Conservation (phyloP, 2,329 filamentous ascomycete species). For the Aureobasidium sp. region DNA sequence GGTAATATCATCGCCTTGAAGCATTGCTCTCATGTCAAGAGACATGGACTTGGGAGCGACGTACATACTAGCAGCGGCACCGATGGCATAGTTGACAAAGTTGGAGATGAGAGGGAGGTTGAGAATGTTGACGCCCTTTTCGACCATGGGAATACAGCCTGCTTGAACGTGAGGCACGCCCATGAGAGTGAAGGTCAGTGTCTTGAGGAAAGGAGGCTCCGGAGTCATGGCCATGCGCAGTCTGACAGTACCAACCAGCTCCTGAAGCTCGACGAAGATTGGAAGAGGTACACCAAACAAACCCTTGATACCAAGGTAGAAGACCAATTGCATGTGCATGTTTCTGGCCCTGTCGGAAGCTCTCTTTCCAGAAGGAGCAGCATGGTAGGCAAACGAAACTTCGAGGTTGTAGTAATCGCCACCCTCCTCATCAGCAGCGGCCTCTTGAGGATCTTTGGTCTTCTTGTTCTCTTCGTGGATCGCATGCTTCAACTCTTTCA, state of each 20-base stretch:
- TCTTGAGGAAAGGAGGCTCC: slow-evolving; percentile 86
- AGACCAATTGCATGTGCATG: slow-evolving; percentile 94
- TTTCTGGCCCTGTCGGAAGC: slow-evolving; percentile 80
- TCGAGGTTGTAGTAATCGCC: slow-evolving; percentile 92
- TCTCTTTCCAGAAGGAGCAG: slow-evolving; percentile 62
- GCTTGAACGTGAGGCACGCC: slow-evolving; percentile 84
- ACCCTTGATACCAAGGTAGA: slow-evolving; percentile 85
- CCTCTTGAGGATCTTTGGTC: slow-evolving; percentile 76
- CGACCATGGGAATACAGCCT: slow-evolving; percentile 86
- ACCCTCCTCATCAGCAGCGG: slow-evolving; percentile 81
- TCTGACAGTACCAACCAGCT: slow-evolving; percentile 81
- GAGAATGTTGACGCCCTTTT: slow-evolving; percentile 76
- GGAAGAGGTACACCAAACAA: slow-evolving; percentile 83
- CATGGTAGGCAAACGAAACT: slow-evolving; percentile 84
- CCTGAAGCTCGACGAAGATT: slow-evolving; percentile 82
- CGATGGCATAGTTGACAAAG: slow-evolving; percentile 94
- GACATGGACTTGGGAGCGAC: slow-evolving; percentile 85
- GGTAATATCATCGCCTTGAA: slow-evolving; percentile 84
- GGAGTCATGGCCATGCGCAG: slow-evolving; percentile 79
- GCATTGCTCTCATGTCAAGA: slow-evolving; percentile 80
- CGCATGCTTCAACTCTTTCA: slow-evolving; percentile 72
- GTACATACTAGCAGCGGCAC: slow-evolving; percentile 79
- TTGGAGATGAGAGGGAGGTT: slow-evolving; percentile 67
- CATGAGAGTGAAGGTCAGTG: slow-evolving; percentile 88
- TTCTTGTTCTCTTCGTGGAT: slow-evolving; percentile 73